These are phyloP conservation scores for Hysterium pulicare DNA, from an alignment of 2,329 filamentous ascomycete species.

Conservation along the genomic window DNA sequence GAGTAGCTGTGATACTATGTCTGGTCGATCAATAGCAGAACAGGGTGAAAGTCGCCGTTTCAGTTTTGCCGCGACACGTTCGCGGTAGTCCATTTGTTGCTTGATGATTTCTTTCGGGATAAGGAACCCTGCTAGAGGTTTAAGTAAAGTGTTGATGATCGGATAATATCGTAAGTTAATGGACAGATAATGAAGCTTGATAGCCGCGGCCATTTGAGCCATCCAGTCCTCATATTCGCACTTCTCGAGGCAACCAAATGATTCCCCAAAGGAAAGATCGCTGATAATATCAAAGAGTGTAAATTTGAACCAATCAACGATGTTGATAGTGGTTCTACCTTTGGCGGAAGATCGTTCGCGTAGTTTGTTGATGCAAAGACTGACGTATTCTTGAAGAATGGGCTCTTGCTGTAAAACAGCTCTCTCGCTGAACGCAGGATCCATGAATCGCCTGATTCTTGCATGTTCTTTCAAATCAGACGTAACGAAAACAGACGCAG, in stretches of 20 bases:
- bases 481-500: neutral
- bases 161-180: slow-evolving; percentile 23
- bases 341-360: neutral
- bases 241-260: slow-evolving; percentile 37
- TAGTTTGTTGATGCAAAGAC: slow-evolving; percentile 26
- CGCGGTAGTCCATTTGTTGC: slow-evolving; percentile 19
- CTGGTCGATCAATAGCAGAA: slow-evolving; percentile 17
- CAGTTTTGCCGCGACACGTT: slow-evolving; percentile 21
- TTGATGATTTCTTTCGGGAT: slow-evolving; percentile 24
- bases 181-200: neutral
- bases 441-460: neutral
- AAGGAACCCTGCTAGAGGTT: slow-evolving; percentile 20
- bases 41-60: slow-evolving; percentile 17
- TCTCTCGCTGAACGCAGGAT: neutral
- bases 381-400: slow-evolving; percentile 28
- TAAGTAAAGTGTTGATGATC: slow-evolving; percentile 11
- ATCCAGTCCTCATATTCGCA: slow-evolving; percentile 40
- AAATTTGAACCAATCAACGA: slow-evolving; percentile 28
- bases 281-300: slow-evolving; percentile 40
- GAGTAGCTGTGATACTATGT: slow-evolving; percentile 17
- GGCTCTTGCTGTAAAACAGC: slow-evolving; percentile 28
- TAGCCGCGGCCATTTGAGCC: slow-evolving; percentile 18
- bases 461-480: neutral
- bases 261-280: slow-evolving; percentile 38
- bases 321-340: slow-evolving; percentile 3